Evolutionary conservation across 495 filamentous ascomycete species (phyloP).

Genomic region (Evernia prunastri): DNA sequence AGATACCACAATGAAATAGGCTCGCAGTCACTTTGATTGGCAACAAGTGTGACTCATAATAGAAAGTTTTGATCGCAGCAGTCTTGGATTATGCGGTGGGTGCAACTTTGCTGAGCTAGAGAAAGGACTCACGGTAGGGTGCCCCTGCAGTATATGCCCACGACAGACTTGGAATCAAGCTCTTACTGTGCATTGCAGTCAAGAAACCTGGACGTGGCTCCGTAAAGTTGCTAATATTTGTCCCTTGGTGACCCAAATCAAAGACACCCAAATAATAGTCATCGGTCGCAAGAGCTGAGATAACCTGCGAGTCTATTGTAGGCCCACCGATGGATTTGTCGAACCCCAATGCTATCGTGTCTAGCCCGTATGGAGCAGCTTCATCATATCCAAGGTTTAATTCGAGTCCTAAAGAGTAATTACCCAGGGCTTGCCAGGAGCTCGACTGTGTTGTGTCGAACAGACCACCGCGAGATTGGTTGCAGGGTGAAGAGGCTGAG

Average conservation of each 20-base stretch:
- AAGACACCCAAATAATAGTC: slow-evolving; percentile 49
- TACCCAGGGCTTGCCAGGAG: slow-evolving; percentile 40
- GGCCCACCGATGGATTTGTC: slow-evolving; percentile 33
- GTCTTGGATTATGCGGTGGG: neutral
- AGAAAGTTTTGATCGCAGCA: neutral
- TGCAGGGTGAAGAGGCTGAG: slow-evolving; percentile 34
- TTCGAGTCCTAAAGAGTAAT: slow-evolving; percentile 36
- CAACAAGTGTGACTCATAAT: neutral
- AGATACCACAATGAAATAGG: neutral
- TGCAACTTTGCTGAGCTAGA: neutral
- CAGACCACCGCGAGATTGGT: slow-evolving; percentile 39
- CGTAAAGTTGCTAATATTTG: slow-evolving; percentile 33
- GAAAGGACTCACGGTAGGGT: slow-evolving; percentile 37
- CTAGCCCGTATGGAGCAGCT: slow-evolving; percentile 41
- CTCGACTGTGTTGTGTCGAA: slow-evolving; percentile 43
- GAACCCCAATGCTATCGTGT: slow-evolving; percentile 44
- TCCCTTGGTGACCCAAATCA: slow-evolving; percentile 44
- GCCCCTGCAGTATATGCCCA: slow-evolving; percentile 56
- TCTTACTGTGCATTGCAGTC: slow-evolving; percentile 39
- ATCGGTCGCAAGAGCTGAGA: slow-evolving; percentile 39
- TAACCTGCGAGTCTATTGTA: slow-evolving; percentile 38
- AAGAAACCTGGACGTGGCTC: slow-evolving; percentile 45
- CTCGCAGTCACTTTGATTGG: neutral
- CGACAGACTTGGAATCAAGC: slow-evolving; percentile 45
- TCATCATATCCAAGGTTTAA: slow-evolving; percentile 39